These are phyloP conservation scores for Suillus occidentalis DNA, from an alignment of 768 basidiomycete genomes.

Conservation along the genomic window DNA sequence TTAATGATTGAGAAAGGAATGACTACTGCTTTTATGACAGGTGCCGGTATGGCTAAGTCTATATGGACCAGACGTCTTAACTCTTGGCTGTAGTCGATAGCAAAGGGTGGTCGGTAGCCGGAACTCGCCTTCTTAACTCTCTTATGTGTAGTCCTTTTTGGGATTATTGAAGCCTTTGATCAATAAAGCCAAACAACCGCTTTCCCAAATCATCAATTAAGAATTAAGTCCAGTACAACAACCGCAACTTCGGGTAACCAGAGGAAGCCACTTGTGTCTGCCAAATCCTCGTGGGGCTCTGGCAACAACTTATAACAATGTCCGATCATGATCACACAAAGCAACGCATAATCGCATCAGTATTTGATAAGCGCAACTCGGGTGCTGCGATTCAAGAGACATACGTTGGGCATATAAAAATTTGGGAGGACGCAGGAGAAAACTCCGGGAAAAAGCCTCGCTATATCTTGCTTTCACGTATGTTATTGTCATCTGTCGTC, in stretches of 20 bases:
- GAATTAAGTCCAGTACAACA: neutral
- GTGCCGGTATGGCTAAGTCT: constrained; percentile 4
- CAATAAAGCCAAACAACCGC: constrained; percentile 22
- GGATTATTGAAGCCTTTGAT: constrained; percentile 19
- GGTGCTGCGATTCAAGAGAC: constrained; percentile 67
- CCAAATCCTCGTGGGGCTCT: neutral
- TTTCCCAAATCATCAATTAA: neutral
- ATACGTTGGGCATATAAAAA: constrained; percentile 88
- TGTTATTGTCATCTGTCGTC: constrained; percentile 35
- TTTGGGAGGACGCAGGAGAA: constrained; percentile 86
- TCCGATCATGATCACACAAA: constrained; percentile 50
- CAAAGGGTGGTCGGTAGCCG: constrained; percentile 6
- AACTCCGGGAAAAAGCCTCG: constrained; percentile 78
- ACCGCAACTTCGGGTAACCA: neutral
- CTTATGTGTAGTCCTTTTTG: constrained; percentile 7
- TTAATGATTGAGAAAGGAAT: constrained; percentile 10
- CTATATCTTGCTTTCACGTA: constrained; percentile 89
- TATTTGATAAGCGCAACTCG: constrained; percentile 74
- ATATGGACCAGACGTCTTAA: neutral
- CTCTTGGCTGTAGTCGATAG: constrained; percentile 6
- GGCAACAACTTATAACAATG: constrained; percentile 24
- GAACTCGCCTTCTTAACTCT: constrained; percentile 7
- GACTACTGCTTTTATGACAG: constrained; percentile 7
- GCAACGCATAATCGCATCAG: constrained; percentile 76
- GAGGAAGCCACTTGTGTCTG: neutral